Evolutionary conservation across 345 rosid genomes (phyloP).

Genomic region (Populus alba): DNA sequence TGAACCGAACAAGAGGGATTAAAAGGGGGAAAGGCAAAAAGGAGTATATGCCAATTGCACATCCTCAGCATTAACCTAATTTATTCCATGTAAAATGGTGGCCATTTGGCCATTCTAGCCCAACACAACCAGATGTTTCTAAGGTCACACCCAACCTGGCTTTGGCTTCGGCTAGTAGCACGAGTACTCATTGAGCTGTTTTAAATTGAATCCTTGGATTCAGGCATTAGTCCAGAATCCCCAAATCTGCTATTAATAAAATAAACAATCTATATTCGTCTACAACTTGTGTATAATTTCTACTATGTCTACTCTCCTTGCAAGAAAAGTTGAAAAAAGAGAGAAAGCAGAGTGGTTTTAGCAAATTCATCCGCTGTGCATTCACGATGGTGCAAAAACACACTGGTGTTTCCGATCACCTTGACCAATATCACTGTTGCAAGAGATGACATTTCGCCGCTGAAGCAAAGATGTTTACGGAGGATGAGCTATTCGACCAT

Average conservation of each 20-base stretch:
- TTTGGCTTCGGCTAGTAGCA: not conserved
- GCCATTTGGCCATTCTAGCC: not conserved
- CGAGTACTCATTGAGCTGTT: not conserved
- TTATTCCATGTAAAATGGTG: not conserved
- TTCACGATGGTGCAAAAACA: not conserved
- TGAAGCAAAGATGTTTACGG: slow-evolving; percentile 4
- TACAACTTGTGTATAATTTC: not conserved
- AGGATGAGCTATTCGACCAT: slow-evolving; percentile 36
- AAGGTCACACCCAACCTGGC: not conserved
- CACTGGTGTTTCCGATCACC: not conserved
- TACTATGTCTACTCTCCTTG: not conserved
- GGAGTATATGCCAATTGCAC: too few species aligned
- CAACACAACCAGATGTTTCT: not conserved
- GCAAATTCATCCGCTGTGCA: not conserved
- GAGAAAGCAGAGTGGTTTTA: not conserved
- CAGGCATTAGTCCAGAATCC: not conserved
- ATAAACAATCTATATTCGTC: not conserved
- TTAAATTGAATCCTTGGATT: not conserved
- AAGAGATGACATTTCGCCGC: not conserved
- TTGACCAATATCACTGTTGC: not conserved
- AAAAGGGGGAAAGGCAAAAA: not conserved
- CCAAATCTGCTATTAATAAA: not conserved
- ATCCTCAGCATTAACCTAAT: not conserved
- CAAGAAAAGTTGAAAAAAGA: not conserved
- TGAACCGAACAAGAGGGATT: too few species aligned